Base-by-base conservation (phyloP, 73 alveolate genomes). In the Halteria grandinella region DNA sequence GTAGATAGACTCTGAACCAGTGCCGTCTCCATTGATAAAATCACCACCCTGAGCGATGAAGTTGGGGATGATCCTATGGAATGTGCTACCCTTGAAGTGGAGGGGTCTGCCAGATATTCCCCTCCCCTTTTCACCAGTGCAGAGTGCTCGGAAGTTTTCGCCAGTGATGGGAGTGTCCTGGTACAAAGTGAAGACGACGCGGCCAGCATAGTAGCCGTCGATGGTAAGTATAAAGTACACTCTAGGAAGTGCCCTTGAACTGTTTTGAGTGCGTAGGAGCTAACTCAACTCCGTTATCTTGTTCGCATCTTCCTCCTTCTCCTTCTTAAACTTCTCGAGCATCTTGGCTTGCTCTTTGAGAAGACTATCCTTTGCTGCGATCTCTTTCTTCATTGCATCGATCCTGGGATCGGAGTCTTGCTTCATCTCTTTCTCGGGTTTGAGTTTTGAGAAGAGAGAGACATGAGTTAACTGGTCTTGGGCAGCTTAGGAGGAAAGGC, bases 61-160 rank as follows among this genome's bases (percentile, higher is more conserved):
- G 33, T 75, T 57, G 14, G 87, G 82, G 34, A 87, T 62, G 49
- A 87, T 64, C 62, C 91, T 66, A 70, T 79, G 88, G 58, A 86
- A 53, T 28, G 55, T 41, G 18, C 47, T 37, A 31, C 89, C 89
- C 78, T 86, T 86, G 84, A 59, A 86, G 33, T 77, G 23, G 49
- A 79, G 43, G 8, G 66, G 51, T 59, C 29, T 11, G 4, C 85
- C 60, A 33, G 91, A 73, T 72, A 72, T 69, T 14, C 95, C 94
- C 40, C 79, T 47, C n/a, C 94, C 94, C 55, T 83, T 86, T 60
- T 89, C 96, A 33, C 96, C 95, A 15, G 96, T 89, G 40, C 93
- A 88, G 18, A 90, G 75, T 23, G 91, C 83, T 47, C 93, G 76
- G 47, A 85, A 85, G 39, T 77, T 83, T 41, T 75, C 86, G n/a